Evolutionary conservation across 1,284 basidiomycete genomes (phyloP).

Genomic region (Chalciporus sp.): DNA sequence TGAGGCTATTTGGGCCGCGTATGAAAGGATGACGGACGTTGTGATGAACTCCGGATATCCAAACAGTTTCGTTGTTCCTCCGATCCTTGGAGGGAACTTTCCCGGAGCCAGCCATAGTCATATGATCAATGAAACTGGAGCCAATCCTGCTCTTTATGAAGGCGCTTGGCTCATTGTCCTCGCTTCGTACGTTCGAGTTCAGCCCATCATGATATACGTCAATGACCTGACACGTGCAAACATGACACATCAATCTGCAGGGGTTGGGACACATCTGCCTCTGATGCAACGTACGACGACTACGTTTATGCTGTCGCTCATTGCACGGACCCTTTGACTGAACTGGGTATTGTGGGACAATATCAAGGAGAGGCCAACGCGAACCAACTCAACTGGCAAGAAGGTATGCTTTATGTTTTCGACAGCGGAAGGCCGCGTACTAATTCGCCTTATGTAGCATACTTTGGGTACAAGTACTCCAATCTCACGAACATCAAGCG

Average conservation of each 20-base stretch:
- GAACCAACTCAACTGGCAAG: slow-evolving; percentile 4
- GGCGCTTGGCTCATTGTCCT: not conserved
- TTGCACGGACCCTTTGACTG: not conserved
- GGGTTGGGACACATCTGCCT: not conserved
- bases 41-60: not conserved
- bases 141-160: slow-evolving; percentile 1
- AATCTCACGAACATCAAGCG: slow-evolving; percentile 4
- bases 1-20: slow-evolving; percentile 6
- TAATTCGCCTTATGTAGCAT: not conserved
- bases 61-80: not conserved
- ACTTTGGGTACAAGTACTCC: slow-evolving; percentile 8
- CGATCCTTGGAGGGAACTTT: not conserved
- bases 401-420: not conserved
- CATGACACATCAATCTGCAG: not conserved
- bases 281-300: not conserved
- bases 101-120: not conserved
- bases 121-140: not conserved
- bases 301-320: not conserved
- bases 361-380: slow-evolving; percentile 7
- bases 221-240: not conserved
- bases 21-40: not conserved
- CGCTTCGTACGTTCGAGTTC: not conserved
- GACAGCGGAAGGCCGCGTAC: too few species aligned
- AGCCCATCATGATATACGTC: not conserved
- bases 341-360: not conserved